Percentiles rank a stretch among this genome's conserved stretches.
Conservation (phyloP, 768 basidiomycete species). For the Phaeotremella fagi region DNA sequence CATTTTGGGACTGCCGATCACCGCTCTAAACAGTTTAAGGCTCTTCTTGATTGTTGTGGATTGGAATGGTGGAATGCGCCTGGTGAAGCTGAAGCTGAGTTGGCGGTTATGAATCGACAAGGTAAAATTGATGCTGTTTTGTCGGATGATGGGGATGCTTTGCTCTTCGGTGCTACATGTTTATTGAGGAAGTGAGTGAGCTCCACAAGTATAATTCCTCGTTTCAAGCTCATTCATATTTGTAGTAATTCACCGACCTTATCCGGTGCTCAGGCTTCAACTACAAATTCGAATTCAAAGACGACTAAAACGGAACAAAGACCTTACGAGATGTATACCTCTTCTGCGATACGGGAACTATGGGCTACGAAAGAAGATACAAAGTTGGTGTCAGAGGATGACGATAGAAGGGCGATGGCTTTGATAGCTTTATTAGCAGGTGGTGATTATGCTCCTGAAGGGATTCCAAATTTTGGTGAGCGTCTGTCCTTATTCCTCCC, state of each 20-base stretch:
- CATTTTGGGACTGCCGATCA: slow-evolving; percentile 41
- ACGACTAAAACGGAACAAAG: slow-evolving; percentile 20
- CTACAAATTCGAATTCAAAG: slow-evolving; percentile 39
- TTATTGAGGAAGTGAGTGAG: slow-evolving; percentile 73
- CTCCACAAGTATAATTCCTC: slow-evolving; percentile 12
- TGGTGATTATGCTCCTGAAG: slow-evolving; percentile 75
- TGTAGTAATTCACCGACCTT: slow-evolving; percentile 39
- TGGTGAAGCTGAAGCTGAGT: slow-evolving; percentile 90
- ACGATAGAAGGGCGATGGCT: slow-evolving; percentile 63
- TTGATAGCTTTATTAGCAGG: slow-evolving; percentile 81
- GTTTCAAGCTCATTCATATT: background rate
- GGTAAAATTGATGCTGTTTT: slow-evolving; percentile 82
- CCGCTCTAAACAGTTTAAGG: slow-evolving; percentile 40
- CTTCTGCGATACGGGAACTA: slow-evolving; percentile 59
- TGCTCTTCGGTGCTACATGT: slow-evolving; percentile 77
- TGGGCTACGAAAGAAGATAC: slow-evolving; percentile 61
- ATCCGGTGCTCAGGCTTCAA: slow-evolving; percentile 55
- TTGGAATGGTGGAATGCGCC: slow-evolving; percentile 58
- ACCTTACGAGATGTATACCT: slow-evolving; percentile 50
- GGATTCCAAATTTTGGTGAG: slow-evolving; percentile 40
- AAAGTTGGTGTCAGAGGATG: slow-evolving; percentile 51
- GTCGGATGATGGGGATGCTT: slow-evolving; percentile 89
- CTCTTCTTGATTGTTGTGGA: slow-evolving; percentile 53
- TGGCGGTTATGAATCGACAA: slow-evolving; percentile 75
- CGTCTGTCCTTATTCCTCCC: background rate